phyloP scores from a whole-genome alignment of 495 filamentous ascomycete species.

The Hypoxylon subgilvum region DNA sequence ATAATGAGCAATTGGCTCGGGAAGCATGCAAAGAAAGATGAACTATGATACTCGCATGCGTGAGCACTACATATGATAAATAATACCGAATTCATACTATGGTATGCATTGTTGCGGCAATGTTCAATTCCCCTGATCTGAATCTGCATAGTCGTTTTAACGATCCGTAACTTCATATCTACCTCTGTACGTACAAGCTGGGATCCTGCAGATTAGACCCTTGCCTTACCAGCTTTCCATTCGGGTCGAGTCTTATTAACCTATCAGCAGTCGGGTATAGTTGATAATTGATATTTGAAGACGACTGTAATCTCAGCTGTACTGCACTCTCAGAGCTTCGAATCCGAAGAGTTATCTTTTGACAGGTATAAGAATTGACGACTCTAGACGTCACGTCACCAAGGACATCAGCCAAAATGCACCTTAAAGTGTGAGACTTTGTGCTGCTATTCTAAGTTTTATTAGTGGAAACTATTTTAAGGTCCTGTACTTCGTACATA shows the following conservation, averaged over 20 bases:
- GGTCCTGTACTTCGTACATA: too few relatives aligned
- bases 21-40: too few relatives aligned
- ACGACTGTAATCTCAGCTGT: neutral
- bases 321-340: neutral
- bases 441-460: neutral
- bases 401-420: too few relatives aligned
- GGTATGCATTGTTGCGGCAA: conserved; percentile 3
- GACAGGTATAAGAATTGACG: neutral
- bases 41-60: too few relatives aligned
- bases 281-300: neutral
- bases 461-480: too few relatives aligned
- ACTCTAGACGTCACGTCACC: neutral
- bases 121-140: conserved; percentile 21
- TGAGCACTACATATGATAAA: too few relatives aligned
- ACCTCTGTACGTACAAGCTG: too few relatives aligned
- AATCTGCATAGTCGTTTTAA: conserved; percentile 3
- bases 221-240: neutral
- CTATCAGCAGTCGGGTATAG: neutral
- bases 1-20: too few relatives aligned
- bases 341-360: neutral
- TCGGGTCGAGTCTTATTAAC: neutral
- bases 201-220: conserved; percentile 22
- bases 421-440: neutral
- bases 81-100: too few relatives aligned
- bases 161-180: conserved; percentile 31